These are phyloP conservation scores for Hanseniaspora valbyensis DNA, from an alignment of 805 yeast genomes.

Conservation along the genomic window DNA sequence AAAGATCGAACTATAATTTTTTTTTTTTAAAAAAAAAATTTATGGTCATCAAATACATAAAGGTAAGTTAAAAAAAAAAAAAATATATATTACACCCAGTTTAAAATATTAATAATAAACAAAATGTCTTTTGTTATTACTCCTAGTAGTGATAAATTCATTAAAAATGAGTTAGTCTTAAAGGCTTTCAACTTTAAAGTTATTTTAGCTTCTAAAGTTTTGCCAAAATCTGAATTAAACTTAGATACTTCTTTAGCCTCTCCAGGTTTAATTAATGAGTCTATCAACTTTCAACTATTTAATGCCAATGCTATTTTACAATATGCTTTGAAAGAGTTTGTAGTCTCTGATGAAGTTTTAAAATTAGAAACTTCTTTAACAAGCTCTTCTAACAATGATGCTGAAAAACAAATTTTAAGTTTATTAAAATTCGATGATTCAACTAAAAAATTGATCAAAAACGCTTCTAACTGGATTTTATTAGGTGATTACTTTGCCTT, in stretches of 20 bases:
- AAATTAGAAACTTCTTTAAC: conserved; percentile 20
- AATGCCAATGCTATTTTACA: conserved; percentile 64
- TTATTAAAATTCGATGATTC: conserved; percentile 17
- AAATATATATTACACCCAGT: neutral
- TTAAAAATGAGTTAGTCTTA: conserved; percentile 6
- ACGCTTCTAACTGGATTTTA: conserved; percentile 46
- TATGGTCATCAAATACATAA: neutral
- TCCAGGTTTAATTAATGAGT: conserved; percentile 21
- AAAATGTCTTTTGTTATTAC: conserved; percentile 9
- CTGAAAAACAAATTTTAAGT: conserved; percentile 29
- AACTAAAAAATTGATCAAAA: conserved; percentile 23
- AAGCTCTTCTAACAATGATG: conserved; percentile 25
- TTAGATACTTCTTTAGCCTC: conserved; percentile 17
- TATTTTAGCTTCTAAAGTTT: conserved; percentile 26
- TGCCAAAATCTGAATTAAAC: conserved; percentile 26
- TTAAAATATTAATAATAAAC: neutral
- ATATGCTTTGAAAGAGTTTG: conserved; percentile 45
- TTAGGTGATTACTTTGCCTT: conserved; percentile 49
- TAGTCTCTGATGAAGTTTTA: conserved; percentile 27
- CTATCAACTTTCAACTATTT: conserved; percentile 34
- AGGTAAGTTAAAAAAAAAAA: too few species aligned
- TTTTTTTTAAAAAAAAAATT: too few species aligned
- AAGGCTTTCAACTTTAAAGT: conserved; percentile 28
- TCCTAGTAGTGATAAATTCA: conserved; percentile 10
- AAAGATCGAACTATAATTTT: too few species aligned